A percentile compares a stretch with the other conserved stretches of the same genome.
Conservation (phyloP, 805 yeast species). For the Nakazawaea pomicola region DNA sequence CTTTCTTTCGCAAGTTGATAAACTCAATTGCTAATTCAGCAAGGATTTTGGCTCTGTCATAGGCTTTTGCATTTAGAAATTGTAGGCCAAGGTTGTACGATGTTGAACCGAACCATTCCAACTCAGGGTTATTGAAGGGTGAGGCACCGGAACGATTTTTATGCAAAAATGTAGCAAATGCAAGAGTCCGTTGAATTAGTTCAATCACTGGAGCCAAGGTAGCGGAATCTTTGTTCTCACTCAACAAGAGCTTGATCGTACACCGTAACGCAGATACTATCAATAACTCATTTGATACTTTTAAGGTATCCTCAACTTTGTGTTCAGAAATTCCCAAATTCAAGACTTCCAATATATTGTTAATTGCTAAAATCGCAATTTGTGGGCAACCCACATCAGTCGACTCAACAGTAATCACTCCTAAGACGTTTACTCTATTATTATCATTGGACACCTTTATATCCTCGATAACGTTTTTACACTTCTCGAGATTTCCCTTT, state of each 20-base stretch:
- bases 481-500: slow-evolving; percentile 14
- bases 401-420: slow-evolving; percentile 27
- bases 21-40: slow-evolving; percentile 19
- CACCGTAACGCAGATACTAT: slow-evolving; percentile 16
- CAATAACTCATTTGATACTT: slow-evolving; percentile 1
- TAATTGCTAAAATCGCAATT: neutral
- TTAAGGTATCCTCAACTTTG: neutral
- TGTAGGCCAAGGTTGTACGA: slow-evolving; percentile 27
- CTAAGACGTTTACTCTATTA: slow-evolving; percentile 16
- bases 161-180: neutral
- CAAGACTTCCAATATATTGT: neutral
- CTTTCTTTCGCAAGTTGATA: slow-evolving; percentile 20
- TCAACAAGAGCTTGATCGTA: slow-evolving; percentile 13
- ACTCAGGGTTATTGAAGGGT: slow-evolving; percentile 21
- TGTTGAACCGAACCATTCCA: slow-evolving; percentile 36
- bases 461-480: slow-evolving; percentile 10
- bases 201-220: neutral
- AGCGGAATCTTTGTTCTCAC: too few relatives aligned
- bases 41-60: slow-evolving; percentile 11
- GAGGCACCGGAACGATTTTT: neutral
- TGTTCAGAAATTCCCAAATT: neutral
- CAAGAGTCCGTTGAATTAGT: slow-evolving; percentile 5
- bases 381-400: slow-evolving; percentile 15
- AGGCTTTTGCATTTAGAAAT: too few relatives aligned
- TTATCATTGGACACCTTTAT: slow-evolving; percentile 3